Base-by-base conservation (phyloP, 129 eudicot genomes). In the Escallonia rubra region DNA sequence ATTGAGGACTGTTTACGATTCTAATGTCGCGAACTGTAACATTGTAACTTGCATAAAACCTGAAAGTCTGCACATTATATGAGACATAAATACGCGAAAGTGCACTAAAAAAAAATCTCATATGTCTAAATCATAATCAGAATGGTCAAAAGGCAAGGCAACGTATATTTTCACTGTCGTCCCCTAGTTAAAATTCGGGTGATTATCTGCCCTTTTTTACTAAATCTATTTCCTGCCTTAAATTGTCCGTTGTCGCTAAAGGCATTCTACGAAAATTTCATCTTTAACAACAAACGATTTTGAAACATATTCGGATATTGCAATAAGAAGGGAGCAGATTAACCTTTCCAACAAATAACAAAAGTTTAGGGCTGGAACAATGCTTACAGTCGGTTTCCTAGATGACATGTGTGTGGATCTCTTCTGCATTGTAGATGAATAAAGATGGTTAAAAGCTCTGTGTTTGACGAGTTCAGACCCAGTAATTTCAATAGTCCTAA, bases 321-420 rank as follows among this genome's bases (percentile, higher is more conserved):
- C 12, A 64, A 40, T 45, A 14, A 12, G 5, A 39, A 55, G 7
- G 15, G 44, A 46, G 10, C 8, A 46, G 10, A 46, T 46, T 46
- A 6, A 46, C 34, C 34, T 23, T 23, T 23, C 34, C 34, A 23
- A 23, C 34, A 23, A 23, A 23, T 23, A 23, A 23, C 34, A 23
- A 23, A 23, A 23, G 34, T 23, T 23, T 23, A 23, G 34, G 34
- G 34, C 50, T 46, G 50, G 49, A 57, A 55, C 50, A 48, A 40
- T 10, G 64, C 60, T 61, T 81, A 91, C 97, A 3, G 96, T 91
- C 59, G 97, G 97, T 81, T 91, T 91, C 43, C 76, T 82, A 54
- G 76, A 73, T 41, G 83, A 79, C 77, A 72, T 40, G 43, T 67
- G 64, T 50, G 73, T 83, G 9, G 83, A 68, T 61, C 47, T 53